Percentiles rank a stretch among this genome's conserved stretches.
Conservation (phyloP, 805 yeast genomes). For the Huiozyma naganishii region DNA sequence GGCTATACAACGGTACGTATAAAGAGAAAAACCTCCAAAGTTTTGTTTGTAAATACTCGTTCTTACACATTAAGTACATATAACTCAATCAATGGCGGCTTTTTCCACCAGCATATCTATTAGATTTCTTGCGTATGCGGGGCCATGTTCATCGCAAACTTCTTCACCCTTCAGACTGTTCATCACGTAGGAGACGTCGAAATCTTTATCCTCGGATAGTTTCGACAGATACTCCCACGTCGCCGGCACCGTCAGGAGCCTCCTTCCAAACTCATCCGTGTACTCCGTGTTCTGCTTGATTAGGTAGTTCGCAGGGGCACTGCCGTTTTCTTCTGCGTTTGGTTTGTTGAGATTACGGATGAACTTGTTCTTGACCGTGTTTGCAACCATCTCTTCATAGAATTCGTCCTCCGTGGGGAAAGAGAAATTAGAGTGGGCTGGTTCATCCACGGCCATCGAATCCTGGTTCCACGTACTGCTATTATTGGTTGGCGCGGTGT, state of each 20-base stretch:
- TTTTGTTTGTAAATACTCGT: too few relatives aligned
- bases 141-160: conserved; percentile 67
- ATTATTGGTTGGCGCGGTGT: neutral
- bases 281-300: conserved; percentile 3
- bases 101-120: conserved; percentile 10
- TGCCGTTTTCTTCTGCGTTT: conserved; percentile 1
- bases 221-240: conserved; percentile 70
- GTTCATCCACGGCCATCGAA: neutral
- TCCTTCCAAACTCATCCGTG: conserved; percentile 24
- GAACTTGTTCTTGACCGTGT: conserved; percentile 1
- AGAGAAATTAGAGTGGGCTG: conserved; percentile 11
- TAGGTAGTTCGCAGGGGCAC: conserved; percentile 1
- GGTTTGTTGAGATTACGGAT: neutral
- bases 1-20: too few relatives aligned
- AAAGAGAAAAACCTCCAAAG: too few relatives aligned
- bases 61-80: too few relatives aligned
- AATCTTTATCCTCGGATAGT: conserved; percentile 35
- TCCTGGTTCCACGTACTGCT: neutral
- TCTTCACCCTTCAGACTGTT: conserved; percentile 50
- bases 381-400: conserved; percentile 14
- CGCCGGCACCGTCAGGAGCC: conserved; percentile 60
- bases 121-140: conserved; percentile 19
- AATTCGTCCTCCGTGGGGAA: conserved; percentile 24
- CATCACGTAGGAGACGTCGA: conserved; percentile 53
- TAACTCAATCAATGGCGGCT: conserved; percentile 1